Evolutionary conservation across 768 basidiomycete species (phyloP).

Genomic region (Dentipellis fragilis): DNA sequence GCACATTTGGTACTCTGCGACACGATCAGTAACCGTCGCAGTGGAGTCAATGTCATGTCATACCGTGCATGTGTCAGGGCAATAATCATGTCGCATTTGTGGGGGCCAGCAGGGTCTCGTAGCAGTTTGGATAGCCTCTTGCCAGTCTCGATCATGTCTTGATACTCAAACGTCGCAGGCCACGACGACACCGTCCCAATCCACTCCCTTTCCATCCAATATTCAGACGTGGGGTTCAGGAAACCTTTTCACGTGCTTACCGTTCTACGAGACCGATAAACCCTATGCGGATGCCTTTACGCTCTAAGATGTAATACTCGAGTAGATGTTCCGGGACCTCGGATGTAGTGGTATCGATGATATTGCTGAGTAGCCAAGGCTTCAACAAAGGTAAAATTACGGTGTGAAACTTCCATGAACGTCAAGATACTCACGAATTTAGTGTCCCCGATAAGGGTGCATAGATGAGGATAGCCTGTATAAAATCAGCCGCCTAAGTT

Average conservation of each 20-base stretch:
- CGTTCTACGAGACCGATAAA: constrained; percentile 83
- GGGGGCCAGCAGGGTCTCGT: constrained; percentile 57
- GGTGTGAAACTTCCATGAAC: no score
- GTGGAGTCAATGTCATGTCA: constrained; percentile 5
- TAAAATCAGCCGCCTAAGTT: background rate
- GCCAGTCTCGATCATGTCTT: constrained; percentile 64
- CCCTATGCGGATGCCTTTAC: constrained; percentile 62
- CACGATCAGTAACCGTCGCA: background rate
- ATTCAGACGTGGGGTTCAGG: background rate
- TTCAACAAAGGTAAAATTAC: constrained; percentile 17
- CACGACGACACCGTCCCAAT: constrained; percentile 80
- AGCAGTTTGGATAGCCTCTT: constrained; percentile 62
- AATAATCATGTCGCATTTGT: constrained; percentile 73
- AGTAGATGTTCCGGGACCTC: constrained; percentile 49
- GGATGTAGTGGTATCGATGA: constrained; percentile 59
- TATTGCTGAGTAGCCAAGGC: constrained; percentile 90
- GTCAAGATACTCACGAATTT: constrained; percentile 45
- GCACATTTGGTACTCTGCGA: constrained; percentile 23
- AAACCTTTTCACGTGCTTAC: constrained; percentile 27
- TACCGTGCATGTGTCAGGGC: constrained; percentile 80
- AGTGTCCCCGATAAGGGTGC: constrained; percentile 60
- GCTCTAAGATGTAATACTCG: constrained; percentile 58
- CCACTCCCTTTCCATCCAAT: constrained; percentile 56
- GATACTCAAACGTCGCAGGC: constrained; percentile 72
- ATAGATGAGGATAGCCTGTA: constrained; percentile 53